phyloP scores from a whole-genome alignment of 2,329 filamentous ascomycete species.

The Cylindrodendrum hubeiense region DNA sequence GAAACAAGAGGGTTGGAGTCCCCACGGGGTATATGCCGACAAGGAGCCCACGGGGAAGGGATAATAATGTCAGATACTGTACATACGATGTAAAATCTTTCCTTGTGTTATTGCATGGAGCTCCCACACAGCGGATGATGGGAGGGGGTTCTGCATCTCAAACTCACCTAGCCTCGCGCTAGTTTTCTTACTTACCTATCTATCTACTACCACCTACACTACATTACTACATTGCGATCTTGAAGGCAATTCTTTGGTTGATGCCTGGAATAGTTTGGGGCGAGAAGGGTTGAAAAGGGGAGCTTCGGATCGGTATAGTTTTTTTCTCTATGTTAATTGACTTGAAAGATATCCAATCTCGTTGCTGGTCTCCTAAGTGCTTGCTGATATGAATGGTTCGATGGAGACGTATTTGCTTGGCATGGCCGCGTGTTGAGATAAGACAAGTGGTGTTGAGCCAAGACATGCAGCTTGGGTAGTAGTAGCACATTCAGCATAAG shows the following conservation, averaged over 20 bases:
- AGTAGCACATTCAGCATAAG: too few species aligned
- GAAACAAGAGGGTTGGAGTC: constrained; percentile 19
- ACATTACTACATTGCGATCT: constrained; percentile 17
- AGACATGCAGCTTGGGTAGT: too few species aligned
- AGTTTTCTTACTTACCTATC: constrained; percentile 15
- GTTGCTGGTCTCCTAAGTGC: background rate
- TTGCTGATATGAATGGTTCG: background rate
- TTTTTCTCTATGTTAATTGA: constrained; percentile 29
- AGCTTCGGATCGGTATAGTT: constrained; percentile 13
- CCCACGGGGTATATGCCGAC: constrained; percentile 7
- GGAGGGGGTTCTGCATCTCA: constrained; percentile 16
- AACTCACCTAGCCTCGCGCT: constrained; percentile 4
- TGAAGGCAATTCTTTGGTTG: constrained; percentile 5
- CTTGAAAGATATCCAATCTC: constrained; percentile 25
- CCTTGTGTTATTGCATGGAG: constrained; percentile 33
- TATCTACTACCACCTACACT: constrained; percentile 6
- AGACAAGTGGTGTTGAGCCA: too few species aligned
- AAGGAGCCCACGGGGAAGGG: constrained; percentile 21
- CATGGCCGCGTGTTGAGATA: background rate
- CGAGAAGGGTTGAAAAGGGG: constrained; percentile 18
- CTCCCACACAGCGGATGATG: constrained; percentile 31
- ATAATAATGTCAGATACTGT: constrained; percentile 48
- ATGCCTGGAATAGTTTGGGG: constrained; percentile 10
- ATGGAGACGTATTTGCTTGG: background rate
- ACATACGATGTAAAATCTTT: constrained; percentile 45